Evolutionary conservation across 1,284 basidiomycete species (phyloP), one percentile per base, ranked within the genome.

Genomic region (Mycena sp.): DNA sequence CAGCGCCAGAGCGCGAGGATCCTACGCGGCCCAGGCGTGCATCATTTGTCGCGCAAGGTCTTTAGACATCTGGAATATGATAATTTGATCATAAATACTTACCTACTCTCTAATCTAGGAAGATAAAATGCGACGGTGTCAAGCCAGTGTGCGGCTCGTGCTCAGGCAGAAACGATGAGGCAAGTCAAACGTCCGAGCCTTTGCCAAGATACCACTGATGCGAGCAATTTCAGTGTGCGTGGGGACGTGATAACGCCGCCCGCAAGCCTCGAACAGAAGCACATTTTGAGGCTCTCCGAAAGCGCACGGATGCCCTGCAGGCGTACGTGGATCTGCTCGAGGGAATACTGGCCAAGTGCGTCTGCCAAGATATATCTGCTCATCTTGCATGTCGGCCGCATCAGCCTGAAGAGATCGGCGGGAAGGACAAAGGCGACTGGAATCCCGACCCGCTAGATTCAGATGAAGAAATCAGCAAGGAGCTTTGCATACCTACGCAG

Each of bases 51-150:
- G 69, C 16, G 23, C 61, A 53, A 70, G 65, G 71, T 67, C 50
- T 40, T 56, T n/a, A n/a, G n/a, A n/a, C n/a, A 41, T 32, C 25
- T n/a, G 2, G 10, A 11, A 58, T 45, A 14, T 1, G 21, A 6
- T 4, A 14, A 11, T 32, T 25, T 17, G 16, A 14, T 14, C 11
- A 19, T 51, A 3, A 38, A 4, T 37, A 14, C 23, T 21, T 12
- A 30, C 16, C 7, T 44, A 17, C 38, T 12, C 38, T 23, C 26
- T 4, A n/a, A n/a, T n/a, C 21, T 23, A 70, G 70, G 29, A 69
- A 68, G 29, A 59, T 67, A 1, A 70, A 69, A 54, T 72, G 71
- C 38, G 71, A 72, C 40, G 71, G 69, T 14, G 48, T 56, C 28
- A 64, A 58, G 28, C 71, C 71, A 17, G 63, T 64, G 1, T 66